phyloP scores from a whole-genome alignment of 345 rosid genomes.

The Aquilaria sinensis region DNA sequence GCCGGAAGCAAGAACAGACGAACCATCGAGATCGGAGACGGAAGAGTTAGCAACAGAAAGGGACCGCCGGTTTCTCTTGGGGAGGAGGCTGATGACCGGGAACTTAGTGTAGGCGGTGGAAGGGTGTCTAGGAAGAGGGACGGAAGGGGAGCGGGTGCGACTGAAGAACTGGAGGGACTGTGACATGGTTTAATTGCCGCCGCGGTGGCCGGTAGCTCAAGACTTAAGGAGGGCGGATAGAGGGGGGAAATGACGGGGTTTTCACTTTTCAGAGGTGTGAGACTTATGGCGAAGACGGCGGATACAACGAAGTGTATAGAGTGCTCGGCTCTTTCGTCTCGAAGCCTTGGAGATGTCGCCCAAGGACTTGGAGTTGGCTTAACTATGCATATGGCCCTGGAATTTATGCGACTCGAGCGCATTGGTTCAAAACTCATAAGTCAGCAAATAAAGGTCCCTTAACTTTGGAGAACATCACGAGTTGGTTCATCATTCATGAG shows the following conservation, averaged over 20 bases:
- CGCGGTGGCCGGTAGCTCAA: constrained; percentile 7
- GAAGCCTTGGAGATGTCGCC: constrained; percentile 31
- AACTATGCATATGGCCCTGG: no score
- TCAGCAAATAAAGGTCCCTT: no score
- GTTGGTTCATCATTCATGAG: no score
- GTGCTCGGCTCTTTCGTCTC: not conserved
- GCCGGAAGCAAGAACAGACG: constrained; percentile 37
- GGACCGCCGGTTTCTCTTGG: not conserved
- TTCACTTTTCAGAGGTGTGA: no score
- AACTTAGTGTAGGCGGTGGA: constrained; percentile 26
- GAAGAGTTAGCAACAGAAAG: constrained; percentile 24
- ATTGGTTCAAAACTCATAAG: no score
- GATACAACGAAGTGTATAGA: constrained; percentile 28
- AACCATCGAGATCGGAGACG: constrained; percentile 40
- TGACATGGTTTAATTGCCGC: constrained; percentile 32
- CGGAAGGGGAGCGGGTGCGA: constrained; percentile 32
- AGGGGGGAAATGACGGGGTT: not conserved
- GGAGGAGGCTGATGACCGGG: constrained; percentile 10
- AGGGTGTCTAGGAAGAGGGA: constrained; percentile 32
- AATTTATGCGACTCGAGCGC: no score
- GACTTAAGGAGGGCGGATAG: not conserved
- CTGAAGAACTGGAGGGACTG: constrained; percentile 61
- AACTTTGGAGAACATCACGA: no score
- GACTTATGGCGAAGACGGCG: constrained; percentile 15
- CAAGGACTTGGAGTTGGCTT: not conserved